Conservation (phyloP, 306 rosid genomes). For the Arachis stenosperma region DNA sequence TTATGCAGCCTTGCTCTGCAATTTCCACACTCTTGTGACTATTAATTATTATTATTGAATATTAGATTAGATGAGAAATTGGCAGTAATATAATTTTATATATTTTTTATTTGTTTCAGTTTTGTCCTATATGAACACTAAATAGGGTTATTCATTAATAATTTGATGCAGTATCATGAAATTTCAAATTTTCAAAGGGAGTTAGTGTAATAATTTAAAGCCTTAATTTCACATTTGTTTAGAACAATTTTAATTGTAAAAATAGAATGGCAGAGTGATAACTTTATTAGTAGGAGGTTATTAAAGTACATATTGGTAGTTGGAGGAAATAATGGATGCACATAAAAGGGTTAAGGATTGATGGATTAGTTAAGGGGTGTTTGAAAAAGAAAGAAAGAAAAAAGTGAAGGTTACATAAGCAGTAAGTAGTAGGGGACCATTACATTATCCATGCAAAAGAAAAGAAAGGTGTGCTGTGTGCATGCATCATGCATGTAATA, state of each 20-base stretch:
- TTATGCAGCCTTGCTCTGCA: slow-evolving; percentile 45
- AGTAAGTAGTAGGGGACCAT: slow-evolving; percentile 46
- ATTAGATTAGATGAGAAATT: background rate
- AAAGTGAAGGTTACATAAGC: background rate
- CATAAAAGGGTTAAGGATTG: slow-evolving; percentile 29
- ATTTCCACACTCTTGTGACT: slow-evolving; percentile 37
- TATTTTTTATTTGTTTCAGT: too few species aligned
- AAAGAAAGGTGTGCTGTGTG: background rate
- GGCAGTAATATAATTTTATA: background rate
- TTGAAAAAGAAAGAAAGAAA: background rate
- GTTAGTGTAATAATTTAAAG: too few species aligned
- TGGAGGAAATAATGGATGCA: slow-evolving; percentile 34
- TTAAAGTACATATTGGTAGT: slow-evolving; percentile 41
- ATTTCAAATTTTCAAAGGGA: too few species aligned
- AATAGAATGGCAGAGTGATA: background rate
- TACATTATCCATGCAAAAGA: slow-evolving; percentile 47
- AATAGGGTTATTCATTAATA: too few species aligned
- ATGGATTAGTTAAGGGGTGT: slow-evolving; percentile 34
- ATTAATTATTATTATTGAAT: slow-evolving; percentile 15
- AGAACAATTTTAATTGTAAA: background rate
- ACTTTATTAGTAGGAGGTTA: slow-evolving; percentile 19
- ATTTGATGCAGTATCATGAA: too few species aligned
- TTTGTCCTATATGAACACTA: too few species aligned
- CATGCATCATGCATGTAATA: slow-evolving; percentile 37
- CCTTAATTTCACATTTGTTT: too few species aligned